A percentile compares a stretch with the other conserved stretches of the same genome.
Evolutionary conservation across 1,139 yeast genomes (phyloP).

Genomic region (Kodamaea derodonti): DNA sequence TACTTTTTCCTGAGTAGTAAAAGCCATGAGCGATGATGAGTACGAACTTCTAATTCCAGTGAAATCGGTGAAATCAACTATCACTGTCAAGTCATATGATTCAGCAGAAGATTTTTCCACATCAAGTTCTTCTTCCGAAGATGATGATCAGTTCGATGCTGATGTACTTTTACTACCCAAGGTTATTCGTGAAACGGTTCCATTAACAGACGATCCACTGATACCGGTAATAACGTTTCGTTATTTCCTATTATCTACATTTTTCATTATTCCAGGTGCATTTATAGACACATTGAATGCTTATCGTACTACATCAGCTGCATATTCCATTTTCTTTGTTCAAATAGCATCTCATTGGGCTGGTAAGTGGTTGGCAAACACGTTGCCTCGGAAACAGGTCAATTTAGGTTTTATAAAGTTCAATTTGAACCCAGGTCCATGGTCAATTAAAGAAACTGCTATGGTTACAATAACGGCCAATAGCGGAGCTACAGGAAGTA

Average conservation of each 20-base stretch:
- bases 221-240: conserved; percentile 17
- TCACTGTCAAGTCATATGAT: conserved; percentile 3
- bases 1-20: neutral
- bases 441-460: conserved; percentile 19
- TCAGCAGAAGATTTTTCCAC: conserved; percentile 1
- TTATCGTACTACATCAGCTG: conserved; percentile 20
- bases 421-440: conserved; percentile 18
- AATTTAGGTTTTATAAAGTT: conserved; percentile 6
- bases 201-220: conserved; percentile 15
- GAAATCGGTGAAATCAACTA: neutral
- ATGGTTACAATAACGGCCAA: conserved; percentile 19
- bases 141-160: conserved; percentile 2
- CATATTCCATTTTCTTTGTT: conserved; percentile 20
- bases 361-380: conserved; percentile 16
- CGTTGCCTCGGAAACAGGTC: conserved; percentile 11
- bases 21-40: neutral
- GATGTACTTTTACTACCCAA: conserved; percentile 13
- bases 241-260: conserved; percentile 13
- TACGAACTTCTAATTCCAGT: neutral
- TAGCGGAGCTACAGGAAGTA: conserved; percentile 19
- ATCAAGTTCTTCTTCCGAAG: conserved; percentile 1
- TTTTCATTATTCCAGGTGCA: conserved; percentile 20
- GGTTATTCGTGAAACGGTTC: conserved; percentile 15
- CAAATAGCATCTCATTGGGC: conserved; percentile 20
- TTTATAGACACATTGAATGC: conserved; percentile 20